Base-by-base conservation (phyloP, 2,329 filamentous ascomycete species). In the Penicillium sp. region DNA sequence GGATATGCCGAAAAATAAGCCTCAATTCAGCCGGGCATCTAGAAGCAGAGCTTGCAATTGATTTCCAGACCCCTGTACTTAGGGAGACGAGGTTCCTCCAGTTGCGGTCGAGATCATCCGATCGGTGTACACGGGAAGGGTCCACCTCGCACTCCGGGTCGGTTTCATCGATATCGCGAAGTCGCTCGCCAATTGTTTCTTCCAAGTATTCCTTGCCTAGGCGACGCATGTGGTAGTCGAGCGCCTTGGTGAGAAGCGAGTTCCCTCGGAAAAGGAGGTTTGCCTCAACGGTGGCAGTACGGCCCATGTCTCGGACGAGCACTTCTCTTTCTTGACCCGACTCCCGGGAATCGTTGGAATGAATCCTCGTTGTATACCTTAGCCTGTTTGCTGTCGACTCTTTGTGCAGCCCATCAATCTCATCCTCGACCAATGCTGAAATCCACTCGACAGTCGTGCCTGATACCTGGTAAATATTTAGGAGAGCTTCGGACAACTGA, bases 181-280 rank as follows among this genome's bases (percentile, higher is more conserved):
- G 79, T 68, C 90, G 93, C 44, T 89, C 84, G 15, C 82, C 82
- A 33, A 98, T 76, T 0, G 88, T 85, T 43, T 94, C 87, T 59
- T 94, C 87, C 1, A 98, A 72, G 61, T 95, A 98, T 58, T 96
- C 90, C 58, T 89, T 91, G 35, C 93, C 93, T 1, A 97, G 75
- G 8, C 93, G 82, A 51, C 89, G 87, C 93, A 98, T 97, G 66
- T 98, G 90, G 51, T 88, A 86, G 65, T 98, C 93, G 39, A 98
- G 77, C 1, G 90, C 85, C 66, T 96, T 94, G 0, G 93, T 98
- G 24, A 97, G 77, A 9, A 98, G 74, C 0, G 93, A 94, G 63
- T 98, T 98, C 53, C 93, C 93, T 31, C 93, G 82, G 70, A 98
- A 98, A 3, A 98, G 80, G 1, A 98, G 76, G 59, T 97, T 98